Base-by-base conservation (phyloP, 2,329 filamentous ascomycete genomes). In the Aureobasidium leucospermi region DNA sequence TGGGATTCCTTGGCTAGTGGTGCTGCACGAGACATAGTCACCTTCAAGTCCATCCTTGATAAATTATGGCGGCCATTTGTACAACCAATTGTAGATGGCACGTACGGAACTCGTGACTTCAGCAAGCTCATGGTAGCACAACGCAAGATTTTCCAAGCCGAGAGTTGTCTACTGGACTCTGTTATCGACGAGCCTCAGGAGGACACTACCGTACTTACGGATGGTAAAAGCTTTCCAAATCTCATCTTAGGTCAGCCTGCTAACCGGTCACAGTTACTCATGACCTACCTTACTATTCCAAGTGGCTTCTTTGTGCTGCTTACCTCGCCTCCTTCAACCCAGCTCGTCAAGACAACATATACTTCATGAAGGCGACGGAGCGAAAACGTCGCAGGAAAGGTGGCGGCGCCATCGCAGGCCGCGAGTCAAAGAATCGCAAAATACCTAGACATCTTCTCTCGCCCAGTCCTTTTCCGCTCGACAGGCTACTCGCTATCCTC, bases 61-160 rank as follows among this genome's bases (percentile, higher is more conserved):
- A 83, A 85, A 45, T 81, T 97, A 19, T 99, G 94, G 94, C 85
- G 87, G 10, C 82, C 85, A 4, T 97, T 99, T 72, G 86, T 89
- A 0, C 81, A 84, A 6, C 93, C 93, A 0, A 82, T 97, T 28
- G 74, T 86, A 1, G 83, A 85, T 1, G 88, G 88, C n/a, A 86
- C 87, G 8, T 85, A 87, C 66, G 81, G 82, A 1, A 84, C 88
- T 9, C 86, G 87, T 66, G 90, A 96, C 68, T 96, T 96, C 73
- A 86, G 89, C 13, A 87, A 89, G 63, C 78, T 99, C 7, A 81
- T 97, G 59, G 85, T 93, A 51, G 82, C 85, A 1, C 82, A 85
- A 29, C 79, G 87, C 15, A 76, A 79, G 0, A 79, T 89, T 36
- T 89, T 93, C 69, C 87, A 90, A 66, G 83, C 89, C 65, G 88